These are phyloP conservation scores for Piper longum DNA, from an alignment of 164 flowering plant species.

Conservation along the genomic window DNA sequence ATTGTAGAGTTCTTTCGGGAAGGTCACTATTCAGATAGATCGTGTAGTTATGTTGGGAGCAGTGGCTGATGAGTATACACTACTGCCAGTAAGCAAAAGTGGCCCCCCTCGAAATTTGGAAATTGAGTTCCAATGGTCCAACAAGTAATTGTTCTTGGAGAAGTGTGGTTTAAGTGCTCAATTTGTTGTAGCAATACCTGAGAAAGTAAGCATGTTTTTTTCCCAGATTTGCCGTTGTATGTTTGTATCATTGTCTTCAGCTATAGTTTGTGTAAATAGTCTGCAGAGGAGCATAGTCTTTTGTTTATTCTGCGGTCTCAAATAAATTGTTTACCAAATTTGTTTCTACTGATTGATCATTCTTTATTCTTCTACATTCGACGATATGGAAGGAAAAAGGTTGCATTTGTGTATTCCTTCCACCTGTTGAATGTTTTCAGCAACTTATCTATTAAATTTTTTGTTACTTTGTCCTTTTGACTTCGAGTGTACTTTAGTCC, in stretches of 20 bases:
- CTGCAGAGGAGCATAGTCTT: background rate
- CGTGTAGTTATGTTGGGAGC: slow-evolving; percentile 92
- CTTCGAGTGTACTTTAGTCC: no score
- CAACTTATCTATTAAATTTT: no score
- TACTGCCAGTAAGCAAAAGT: slow-evolving; percentile 82
- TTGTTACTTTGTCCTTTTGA: no score
- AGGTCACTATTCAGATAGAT: slow-evolving; percentile 95
- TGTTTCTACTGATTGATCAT: background rate
- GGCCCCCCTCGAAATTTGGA: slow-evolving; percentile 76
- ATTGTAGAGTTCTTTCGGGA: slow-evolving; percentile 82
- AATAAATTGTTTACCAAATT: background rate
- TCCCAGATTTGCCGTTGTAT: background rate
- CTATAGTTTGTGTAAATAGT: background rate
- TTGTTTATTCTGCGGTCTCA: background rate
- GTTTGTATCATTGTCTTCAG: background rate
- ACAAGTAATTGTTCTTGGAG: slow-evolving; percentile 23
- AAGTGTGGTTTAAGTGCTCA: background rate
- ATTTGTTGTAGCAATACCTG: background rate
- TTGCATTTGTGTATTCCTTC: no score
- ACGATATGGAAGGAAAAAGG: no score
- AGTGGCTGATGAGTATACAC: slow-evolving; percentile 83
- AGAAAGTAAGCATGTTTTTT: background rate
- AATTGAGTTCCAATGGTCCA: slow-evolving; percentile 96
- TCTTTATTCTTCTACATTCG: background rate
- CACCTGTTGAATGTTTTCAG: no score